Conservation (phyloP, 2,329 filamentous ascomycete genomes). For the Chrysoporthe deuterocubensis region DNA sequence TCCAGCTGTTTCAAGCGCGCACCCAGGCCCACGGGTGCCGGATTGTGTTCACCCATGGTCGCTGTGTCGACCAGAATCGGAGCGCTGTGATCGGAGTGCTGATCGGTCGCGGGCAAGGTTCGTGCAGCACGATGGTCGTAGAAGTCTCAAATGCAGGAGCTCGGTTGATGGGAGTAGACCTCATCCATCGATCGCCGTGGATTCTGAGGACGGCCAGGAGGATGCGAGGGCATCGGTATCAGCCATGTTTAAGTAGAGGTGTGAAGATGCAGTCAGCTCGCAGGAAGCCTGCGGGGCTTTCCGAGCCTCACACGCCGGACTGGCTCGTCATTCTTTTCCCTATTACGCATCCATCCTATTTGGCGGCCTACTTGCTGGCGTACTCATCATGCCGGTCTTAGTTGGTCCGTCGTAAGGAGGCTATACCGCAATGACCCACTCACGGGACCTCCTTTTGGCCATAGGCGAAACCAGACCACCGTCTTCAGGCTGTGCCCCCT, state of each 20-base stretch:
- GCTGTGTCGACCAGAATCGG: not conserved
- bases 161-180: not conserved
- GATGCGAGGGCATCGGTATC: not conserved
- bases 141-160: not conserved
- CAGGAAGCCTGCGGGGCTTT: constrained; percentile 11
- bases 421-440: constrained; percentile 4
- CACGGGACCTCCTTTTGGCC: not conserved
- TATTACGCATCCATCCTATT: constrained; percentile 3
- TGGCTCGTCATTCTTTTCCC: constrained; percentile 13
- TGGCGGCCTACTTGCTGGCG: not conserved
- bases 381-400: constrained; percentile 11
- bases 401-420: constrained; percentile 3
- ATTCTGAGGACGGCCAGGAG: not conserved
- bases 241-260: constrained; percentile 1
- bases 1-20: constrained; percentile 6
- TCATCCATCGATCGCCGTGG: not conserved
- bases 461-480: not conserved
- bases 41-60: constrained; percentile 7
- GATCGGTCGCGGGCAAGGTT: not conserved
- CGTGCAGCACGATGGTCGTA: too few relatives aligned
- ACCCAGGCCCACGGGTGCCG: not conserved
- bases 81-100: not conserved
- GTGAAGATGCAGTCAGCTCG: not conserved
- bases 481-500: not conserved
- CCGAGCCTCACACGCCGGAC: not conserved